A percentile compares a stretch with the other conserved stretches of the same genome.
phyloP scores from a whole-genome alignment of 768 basidiomycete genomes.

The Lyophyllum shimeji region DNA sequence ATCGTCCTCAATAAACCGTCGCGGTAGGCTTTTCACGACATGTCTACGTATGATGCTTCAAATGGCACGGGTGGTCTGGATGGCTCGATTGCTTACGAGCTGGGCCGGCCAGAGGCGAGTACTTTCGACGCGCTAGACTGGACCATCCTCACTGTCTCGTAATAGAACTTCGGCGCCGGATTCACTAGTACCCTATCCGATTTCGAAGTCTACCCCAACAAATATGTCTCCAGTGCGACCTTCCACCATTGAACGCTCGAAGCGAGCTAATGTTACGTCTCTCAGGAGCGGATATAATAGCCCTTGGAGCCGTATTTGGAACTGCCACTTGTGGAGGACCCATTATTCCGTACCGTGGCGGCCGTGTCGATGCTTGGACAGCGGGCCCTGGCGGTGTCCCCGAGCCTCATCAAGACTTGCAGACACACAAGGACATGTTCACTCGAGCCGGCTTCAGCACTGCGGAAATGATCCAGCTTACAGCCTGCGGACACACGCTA shows the following conservation, averaged over 20 bases:
- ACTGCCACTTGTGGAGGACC: constrained; percentile 48
- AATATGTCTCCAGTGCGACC: constrained; percentile 42
- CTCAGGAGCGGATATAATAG: constrained; percentile 45
- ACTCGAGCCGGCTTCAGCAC: constrained; percentile 41
- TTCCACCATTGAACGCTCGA: neutral
- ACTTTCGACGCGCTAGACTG: neutral
- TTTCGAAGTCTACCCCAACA: constrained; percentile 41
- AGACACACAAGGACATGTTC: constrained; percentile 39
- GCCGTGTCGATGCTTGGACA: constrained; percentile 37
- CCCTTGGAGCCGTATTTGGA: constrained; percentile 35
- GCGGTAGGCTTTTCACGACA: constrained; percentile 49
- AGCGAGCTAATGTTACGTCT: neutral
- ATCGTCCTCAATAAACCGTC: neutral
- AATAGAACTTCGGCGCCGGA: constrained; percentile 47
- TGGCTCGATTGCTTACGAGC: constrained; percentile 48
- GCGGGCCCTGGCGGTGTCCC: constrained; percentile 43
- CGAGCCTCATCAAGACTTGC: constrained; percentile 38
- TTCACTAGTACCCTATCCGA: constrained; percentile 43
- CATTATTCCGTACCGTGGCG: constrained; percentile 38
- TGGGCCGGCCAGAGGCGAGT: constrained; percentile 39
- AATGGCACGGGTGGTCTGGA: constrained; percentile 51
- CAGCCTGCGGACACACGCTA: constrained; percentile 52
- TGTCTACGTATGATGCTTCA: constrained; percentile 44
- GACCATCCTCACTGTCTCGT: neutral
- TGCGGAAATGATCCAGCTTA: constrained; percentile 50